Conservation (phyloP, 768 basidiomycete genomes). For the Sarcodon sp. region DNA sequence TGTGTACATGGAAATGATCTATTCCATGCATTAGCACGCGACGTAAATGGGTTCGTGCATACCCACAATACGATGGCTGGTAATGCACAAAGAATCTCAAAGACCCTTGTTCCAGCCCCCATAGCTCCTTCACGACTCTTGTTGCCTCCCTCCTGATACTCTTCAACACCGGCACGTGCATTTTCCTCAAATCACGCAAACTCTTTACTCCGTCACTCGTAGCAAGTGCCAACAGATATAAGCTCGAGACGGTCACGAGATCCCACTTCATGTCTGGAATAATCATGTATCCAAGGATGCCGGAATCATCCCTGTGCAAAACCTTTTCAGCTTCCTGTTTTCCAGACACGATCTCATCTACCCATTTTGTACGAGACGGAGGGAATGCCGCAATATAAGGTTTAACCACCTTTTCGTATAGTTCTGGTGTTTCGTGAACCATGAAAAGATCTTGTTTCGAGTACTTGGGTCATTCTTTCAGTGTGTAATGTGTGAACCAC, state of each 20-base stretch:
- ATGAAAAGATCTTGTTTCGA: constrained; percentile 58
- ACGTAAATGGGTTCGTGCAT: background rate
- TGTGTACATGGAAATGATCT: constrained; percentile 95
- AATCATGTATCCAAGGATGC: constrained; percentile 54
- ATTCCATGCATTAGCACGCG: constrained; percentile 1
- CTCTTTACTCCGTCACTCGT: constrained; percentile 49
- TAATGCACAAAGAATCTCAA: constrained; percentile 86
- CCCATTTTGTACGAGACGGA: constrained; percentile 73
- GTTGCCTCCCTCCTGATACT: constrained; percentile 47
- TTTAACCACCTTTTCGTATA: constrained; percentile 59
- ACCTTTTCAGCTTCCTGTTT: constrained; percentile 64
- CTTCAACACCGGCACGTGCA: constrained; percentile 55
- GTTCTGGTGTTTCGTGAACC: constrained; percentile 71
- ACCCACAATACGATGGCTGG: constrained; percentile 89
- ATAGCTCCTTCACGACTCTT: constrained; percentile 42
- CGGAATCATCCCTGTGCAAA: constrained; percentile 40
- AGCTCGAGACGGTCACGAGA: constrained; percentile 49
- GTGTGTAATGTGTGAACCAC: background rate
- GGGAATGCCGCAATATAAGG: constrained; percentile 77
- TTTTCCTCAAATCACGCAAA: constrained; percentile 59
- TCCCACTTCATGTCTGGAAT: constrained; percentile 99
- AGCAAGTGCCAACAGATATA: constrained; percentile 80
- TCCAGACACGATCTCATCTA: constrained; percentile 72
- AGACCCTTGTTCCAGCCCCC: constrained; percentile 40
- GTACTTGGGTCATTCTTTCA: constrained; percentile 35